Percentiles rank a stretch among this genome's conserved stretches.
Conservation (phyloP, 768 basidiomycete species). For the Auricularia heimuer region DNA sequence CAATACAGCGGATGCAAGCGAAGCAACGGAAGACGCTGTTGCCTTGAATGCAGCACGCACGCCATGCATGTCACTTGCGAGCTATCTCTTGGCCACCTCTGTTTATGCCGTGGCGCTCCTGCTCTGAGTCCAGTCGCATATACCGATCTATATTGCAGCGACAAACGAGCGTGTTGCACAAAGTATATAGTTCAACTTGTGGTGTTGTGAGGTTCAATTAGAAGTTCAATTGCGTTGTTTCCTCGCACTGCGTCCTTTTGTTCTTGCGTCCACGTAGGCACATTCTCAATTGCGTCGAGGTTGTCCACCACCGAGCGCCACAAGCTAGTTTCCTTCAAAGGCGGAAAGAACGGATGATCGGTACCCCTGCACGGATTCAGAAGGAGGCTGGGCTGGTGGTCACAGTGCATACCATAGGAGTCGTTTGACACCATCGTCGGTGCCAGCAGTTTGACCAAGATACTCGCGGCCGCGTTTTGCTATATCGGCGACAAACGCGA, state of each 20-base stretch:
- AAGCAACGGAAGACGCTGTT: no score
- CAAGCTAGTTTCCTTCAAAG: slow-evolving; percentile 47
- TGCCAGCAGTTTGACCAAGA: slow-evolving; percentile 7
- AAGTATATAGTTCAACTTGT: no score
- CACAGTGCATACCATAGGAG: not conserved
- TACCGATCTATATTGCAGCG: no score
- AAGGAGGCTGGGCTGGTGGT: slow-evolving; percentile 41
- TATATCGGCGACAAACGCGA: slow-evolving; percentile 65
- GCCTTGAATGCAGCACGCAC: no score
- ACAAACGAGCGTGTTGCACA: no score
- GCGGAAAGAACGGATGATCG: slow-evolving; percentile 89
- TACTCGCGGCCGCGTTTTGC: slow-evolving; percentile 52
- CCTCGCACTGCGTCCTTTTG: slow-evolving; percentile 62
- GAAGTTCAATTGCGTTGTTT: slow-evolving; percentile 62
- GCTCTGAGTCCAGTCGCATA: no score
- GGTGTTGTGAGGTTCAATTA: slow-evolving; percentile 17
- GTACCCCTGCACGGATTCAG: slow-evolving; percentile 45
- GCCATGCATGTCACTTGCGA: no score
- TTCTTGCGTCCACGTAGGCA: slow-evolving; percentile 47
- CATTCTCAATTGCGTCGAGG: slow-evolving; percentile 63
- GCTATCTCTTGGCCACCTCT: no score
- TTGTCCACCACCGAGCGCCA: slow-evolving; percentile 86
- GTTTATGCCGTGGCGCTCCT: no score
- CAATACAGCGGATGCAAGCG: no score
- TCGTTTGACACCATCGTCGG: slow-evolving; percentile 25